These are phyloP conservation scores for Xylaria sp. DNA, from an alignment of 2,329 filamentous ascomycete species.

Conservation along the genomic window DNA sequence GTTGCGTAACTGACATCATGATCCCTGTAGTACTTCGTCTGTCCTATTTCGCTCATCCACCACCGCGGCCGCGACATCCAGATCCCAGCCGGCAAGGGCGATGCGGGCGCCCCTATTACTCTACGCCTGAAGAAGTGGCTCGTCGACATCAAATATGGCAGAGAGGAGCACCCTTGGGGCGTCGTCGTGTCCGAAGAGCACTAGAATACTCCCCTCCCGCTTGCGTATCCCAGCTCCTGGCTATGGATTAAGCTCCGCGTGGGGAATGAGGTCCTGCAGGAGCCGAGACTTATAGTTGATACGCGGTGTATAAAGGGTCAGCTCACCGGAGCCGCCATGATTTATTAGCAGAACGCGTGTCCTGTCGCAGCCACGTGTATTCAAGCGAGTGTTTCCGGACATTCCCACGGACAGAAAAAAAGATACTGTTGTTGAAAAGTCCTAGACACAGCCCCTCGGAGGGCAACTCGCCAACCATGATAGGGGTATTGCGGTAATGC, in stretches of 20 bases:
- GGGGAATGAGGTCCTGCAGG: slow-evolving; percentile 6
- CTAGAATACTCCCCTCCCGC: slow-evolving; percentile 33
- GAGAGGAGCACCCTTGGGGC: slow-evolving; percentile 74
- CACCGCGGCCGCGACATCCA: slow-evolving; percentile 72
- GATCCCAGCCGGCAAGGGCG: slow-evolving; percentile 68
- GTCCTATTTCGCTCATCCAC: slow-evolving; percentile 74
- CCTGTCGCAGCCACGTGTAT: slow-evolving; percentile 8
- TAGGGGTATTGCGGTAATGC: slow-evolving; percentile 10
- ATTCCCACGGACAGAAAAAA: slow-evolving; percentile 5
- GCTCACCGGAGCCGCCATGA: not conserved
- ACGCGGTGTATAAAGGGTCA: not conserved
- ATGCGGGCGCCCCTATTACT: slow-evolving; percentile 66
- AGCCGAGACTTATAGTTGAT: slow-evolving; percentile 14
- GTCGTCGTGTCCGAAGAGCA: slow-evolving; percentile 72
- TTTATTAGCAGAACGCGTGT: slow-evolving; percentile 12
- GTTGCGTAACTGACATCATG: slow-evolving; percentile 27
- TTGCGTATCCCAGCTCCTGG: not conserved
- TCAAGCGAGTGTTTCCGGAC: not conserved
- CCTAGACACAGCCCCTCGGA: slow-evolving; percentile 24
- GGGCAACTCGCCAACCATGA: slow-evolving; percentile 10
- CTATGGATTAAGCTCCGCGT: not conserved
- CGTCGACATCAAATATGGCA: slow-evolving; percentile 79
- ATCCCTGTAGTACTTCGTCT: slow-evolving; percentile 71
- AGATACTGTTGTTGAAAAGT: slow-evolving; percentile 14
- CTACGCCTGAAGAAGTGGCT: slow-evolving; percentile 73